Conservation (phyloP, 106 monocot genomes). For the Chionographis japonica region DNA sequence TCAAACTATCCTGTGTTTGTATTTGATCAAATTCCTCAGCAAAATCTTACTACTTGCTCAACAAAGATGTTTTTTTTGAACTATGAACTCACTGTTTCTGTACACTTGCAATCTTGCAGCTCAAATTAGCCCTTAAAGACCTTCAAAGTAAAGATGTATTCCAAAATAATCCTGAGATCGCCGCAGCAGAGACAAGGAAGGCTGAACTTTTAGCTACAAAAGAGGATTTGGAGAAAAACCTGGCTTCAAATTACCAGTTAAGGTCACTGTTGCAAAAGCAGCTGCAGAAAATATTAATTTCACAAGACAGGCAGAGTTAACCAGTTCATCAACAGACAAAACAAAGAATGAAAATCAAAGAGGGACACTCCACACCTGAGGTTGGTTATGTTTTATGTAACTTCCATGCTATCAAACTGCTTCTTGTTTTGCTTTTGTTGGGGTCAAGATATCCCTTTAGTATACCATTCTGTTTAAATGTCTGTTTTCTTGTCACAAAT, state of each 20-base stretch:
- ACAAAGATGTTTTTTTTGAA: too few species aligned
- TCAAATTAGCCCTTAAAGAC: constrained; percentile 8
- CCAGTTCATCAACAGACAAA: not conserved
- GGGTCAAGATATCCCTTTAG: too few species aligned
- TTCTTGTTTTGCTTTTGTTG: too few species aligned
- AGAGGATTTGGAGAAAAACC: constrained; percentile 9
- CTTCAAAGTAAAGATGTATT: constrained; percentile 9
- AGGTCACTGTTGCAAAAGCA: constrained; percentile 13
- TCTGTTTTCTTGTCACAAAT: too few species aligned
- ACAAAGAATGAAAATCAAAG: not conserved
- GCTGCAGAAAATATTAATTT: constrained; percentile 12
- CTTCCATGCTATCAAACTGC: too few species aligned
- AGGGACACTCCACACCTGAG: too few species aligned
- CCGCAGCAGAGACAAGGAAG: constrained; percentile 15
- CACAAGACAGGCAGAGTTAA: not conserved
- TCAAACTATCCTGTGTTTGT: too few species aligned
- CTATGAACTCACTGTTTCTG: too few species aligned
- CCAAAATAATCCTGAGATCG: constrained; percentile 10
- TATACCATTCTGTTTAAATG: too few species aligned
- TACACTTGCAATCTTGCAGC: constrained; percentile 7
- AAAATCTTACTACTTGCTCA: too few species aligned
- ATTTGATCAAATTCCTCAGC: too few species aligned
- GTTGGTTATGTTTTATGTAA: too few species aligned
- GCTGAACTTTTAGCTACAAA: constrained; percentile 12
- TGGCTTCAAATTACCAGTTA: constrained; percentile 14